Base-by-base conservation (phyloP, 306 rosid genomes). In the Prunus mume region DNA sequence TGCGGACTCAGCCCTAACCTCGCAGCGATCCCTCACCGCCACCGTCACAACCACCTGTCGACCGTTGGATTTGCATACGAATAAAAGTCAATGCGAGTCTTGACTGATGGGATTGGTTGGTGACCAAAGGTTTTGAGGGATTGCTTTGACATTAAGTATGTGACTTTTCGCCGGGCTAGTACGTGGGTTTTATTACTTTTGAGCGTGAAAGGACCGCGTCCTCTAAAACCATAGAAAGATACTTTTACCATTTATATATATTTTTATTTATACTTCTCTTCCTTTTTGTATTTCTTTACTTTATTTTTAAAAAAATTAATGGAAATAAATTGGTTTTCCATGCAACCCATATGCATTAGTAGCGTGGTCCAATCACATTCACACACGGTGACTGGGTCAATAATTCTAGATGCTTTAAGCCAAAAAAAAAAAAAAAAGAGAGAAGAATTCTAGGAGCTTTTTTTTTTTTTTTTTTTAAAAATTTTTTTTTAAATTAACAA, bases 111-210 rank as follows among this genome's bases (percentile, higher is more conserved):
- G 22, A 12, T n/a, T 54, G 64, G 49, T 32, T 51, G 14, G 76
- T 34, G 76, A 55, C 52, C 25, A 20, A 4, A 71, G 50, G 18
- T 19, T n/a, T 34, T 64, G 46, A 18, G 49, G 25, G 27, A 5
- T 14, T 25, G 12, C 77, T 45, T 46, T 18, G 69, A 61, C 69
- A n/a, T 41, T 18, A 73, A 60, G 69, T 6, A 5, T 45, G 4
- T 27, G 77, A 60, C 60, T 73, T 73, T 72, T 73, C 10, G 47
- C 27, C 28, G 69, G 68, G 76, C 6, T 3, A 5, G 38, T 14
- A 38, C 54, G 55, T 56, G 45, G 43, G 43, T 38, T 47, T 46
- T 50, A 25, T 17, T 19, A 10, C 45, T 20, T 4, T 57, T 5
- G 41, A 30, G 12, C 43, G 58, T 73, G 18, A 24, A 43, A 60